Percentiles rank a stretch among this genome's conserved stretches.
Evolutionary conservation across 2,329 filamentous ascomycete species (phyloP).

Genomic region (Lecanicillium sp.): DNA sequence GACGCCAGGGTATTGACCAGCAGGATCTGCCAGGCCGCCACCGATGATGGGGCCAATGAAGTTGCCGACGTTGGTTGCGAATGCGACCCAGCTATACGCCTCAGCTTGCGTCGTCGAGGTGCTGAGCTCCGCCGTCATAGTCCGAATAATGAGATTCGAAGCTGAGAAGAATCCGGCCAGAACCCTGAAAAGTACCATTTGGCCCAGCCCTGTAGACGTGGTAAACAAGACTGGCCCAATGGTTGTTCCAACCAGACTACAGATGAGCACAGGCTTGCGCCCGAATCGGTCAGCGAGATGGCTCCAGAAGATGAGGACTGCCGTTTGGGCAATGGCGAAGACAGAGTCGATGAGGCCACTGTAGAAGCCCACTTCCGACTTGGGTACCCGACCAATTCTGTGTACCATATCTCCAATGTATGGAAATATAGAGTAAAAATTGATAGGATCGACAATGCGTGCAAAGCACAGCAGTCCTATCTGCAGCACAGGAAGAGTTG

Average conservation of each 20-base stretch:
- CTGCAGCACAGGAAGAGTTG: conserved; percentile 53
- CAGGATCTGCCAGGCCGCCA: conserved; percentile 63
- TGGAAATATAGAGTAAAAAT: conserved; percentile 77
- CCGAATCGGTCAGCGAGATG: conserved; percentile 56
- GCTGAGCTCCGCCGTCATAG: conserved; percentile 71
- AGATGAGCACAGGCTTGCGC: conserved; percentile 65
- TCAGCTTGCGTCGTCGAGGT: conserved; percentile 64
- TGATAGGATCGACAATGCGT: conserved; percentile 66
- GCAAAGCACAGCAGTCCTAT: conserved; percentile 68
- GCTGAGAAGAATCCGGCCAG: conserved; percentile 70
- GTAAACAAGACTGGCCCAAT: conserved; percentile 61
- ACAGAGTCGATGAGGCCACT: conserved; percentile 67
- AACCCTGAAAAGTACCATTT: conserved; percentile 70
- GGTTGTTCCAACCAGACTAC: conserved; percentile 58
- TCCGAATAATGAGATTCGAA: conserved; percentile 65
- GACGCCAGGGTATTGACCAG: conserved; percentile 50
- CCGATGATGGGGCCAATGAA: conserved; percentile 68
- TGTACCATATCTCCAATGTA: conserved; percentile 75
- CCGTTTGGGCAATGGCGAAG: conserved; percentile 70
- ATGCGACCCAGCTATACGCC: conserved; percentile 72
- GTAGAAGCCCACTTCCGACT: conserved; percentile 71
- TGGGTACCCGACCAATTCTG: conserved; percentile 54
- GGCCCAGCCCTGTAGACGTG: conserved; percentile 57
- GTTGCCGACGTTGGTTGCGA: conserved; percentile 67
- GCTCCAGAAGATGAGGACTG: conserved; percentile 71